A percentile compares a stretch with the other conserved stretches of the same genome.
These are phyloP conservation scores for Infundibulicybe gibba DNA, from an alignment of 768 basidiomycete species.

Conservation along the genomic window DNA sequence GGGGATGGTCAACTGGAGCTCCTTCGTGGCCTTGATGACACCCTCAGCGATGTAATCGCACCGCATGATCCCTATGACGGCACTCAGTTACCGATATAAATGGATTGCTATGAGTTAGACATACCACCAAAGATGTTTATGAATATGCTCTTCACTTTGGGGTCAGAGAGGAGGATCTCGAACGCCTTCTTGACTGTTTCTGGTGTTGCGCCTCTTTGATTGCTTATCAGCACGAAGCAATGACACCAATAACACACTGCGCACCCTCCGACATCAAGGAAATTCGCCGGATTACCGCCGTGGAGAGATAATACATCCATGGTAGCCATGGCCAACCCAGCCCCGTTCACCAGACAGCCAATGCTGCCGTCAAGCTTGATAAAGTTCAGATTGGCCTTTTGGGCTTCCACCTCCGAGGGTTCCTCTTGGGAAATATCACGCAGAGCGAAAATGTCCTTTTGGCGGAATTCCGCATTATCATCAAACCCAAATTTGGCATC, in stretches of 20 bases:
- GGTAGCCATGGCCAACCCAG: slow-evolving; percentile 98
- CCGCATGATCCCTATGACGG: slow-evolving; percentile 84
- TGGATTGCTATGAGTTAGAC: slow-evolving; percentile 10
- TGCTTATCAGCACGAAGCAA: slow-evolving; percentile 4
- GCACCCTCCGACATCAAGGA: slow-evolving; percentile 96
- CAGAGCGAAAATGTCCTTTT: slow-evolving; percentile 82
- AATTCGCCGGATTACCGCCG: slow-evolving; percentile 97
- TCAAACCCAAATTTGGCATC: slow-evolving; percentile 99
- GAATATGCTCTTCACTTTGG: slow-evolving; percentile 96
- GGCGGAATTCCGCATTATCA: slow-evolving; percentile 98
- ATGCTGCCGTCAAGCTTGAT: slow-evolving; percentile 98
- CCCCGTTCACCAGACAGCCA: slow-evolving; percentile 97
- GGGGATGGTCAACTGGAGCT: slow-evolving; percentile 80
- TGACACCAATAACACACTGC: slow-evolving; percentile 8
- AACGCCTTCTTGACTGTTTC: slow-evolving; percentile 99
- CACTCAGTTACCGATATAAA: background rate
- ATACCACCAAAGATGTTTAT: slow-evolving; percentile 95
- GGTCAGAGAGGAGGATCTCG: slow-evolving; percentile 86
- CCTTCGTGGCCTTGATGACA: slow-evolving; percentile 96
- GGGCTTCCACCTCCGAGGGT: slow-evolving; percentile 95
- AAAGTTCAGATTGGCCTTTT: slow-evolving; percentile 94
- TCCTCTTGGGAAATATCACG: slow-evolving; percentile 96
- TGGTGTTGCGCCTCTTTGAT: slow-evolving; percentile 87
- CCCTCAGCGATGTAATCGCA: slow-evolving; percentile 98
- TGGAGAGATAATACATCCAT: slow-evolving; percentile 99